A percentile compares a stretch with the other conserved stretches of the same genome.
These are phyloP conservation scores for Combretum micranthum DNA, from an alignment of 345 rosid genomes.

Conservation along the genomic window DNA sequence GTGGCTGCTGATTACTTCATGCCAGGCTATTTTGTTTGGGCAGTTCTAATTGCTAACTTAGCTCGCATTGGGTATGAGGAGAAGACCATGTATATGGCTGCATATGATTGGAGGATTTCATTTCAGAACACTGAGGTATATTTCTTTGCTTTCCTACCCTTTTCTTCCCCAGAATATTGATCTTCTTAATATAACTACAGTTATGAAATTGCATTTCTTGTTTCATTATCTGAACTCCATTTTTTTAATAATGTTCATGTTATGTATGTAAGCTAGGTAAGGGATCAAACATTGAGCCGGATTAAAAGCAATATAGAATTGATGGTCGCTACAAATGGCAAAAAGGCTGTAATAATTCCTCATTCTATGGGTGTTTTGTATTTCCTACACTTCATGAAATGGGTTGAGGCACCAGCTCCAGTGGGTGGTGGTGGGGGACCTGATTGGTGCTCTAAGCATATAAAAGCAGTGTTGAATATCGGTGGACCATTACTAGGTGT, in stretches of 20 bases:
- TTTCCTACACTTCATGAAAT: conserved; percentile 93
- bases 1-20: conserved; percentile 98
- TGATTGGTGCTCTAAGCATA: conserved; percentile 91
- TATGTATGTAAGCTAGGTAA: conserved; percentile 40
- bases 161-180: background rate
- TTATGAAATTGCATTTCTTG: background rate
- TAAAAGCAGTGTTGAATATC: conserved; percentile 86
- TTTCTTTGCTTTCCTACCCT: conserved; percentile 11
- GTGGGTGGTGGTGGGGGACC: conserved; percentile 97
- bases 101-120: conserved; percentile 95
- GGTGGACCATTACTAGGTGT: conserved; percentile 96
- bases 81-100: conserved; percentile 94
- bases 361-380: conserved; percentile 98
- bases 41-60: conserved; percentile 89
- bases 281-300: conserved; percentile 83
- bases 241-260: conserved; percentile 3
- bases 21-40: conserved; percentile 97
- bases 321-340: conserved; percentile 75
- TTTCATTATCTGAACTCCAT: background rate
- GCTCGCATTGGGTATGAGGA: conserved; percentile 96
- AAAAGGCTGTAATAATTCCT: conserved; percentile 82
- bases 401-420: conserved; percentile 99
- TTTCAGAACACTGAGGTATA: conserved; percentile 92
- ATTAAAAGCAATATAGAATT: conserved; percentile 75
- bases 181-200: background rate